These are phyloP conservation scores for Paecilomyces niveus DNA, from an alignment of 2,329 filamentous ascomycete genomes.

Conservation along the genomic window DNA sequence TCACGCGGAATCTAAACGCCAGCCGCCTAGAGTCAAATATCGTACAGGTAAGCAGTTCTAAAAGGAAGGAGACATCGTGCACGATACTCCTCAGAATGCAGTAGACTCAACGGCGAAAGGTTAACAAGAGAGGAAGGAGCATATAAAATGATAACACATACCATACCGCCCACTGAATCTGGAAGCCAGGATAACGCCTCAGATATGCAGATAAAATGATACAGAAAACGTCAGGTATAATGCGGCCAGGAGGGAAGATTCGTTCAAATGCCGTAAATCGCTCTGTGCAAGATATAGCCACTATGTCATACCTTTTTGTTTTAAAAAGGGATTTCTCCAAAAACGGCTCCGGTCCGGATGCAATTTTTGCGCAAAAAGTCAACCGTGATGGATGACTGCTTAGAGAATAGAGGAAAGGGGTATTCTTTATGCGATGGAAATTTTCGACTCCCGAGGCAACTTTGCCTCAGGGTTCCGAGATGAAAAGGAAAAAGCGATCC, in stretches of 20 bases:
- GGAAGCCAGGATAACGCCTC: neutral
- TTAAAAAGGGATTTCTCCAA: neutral
- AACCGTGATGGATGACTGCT: conserved; percentile 15
- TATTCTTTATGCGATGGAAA: neutral
- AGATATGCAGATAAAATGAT: conserved; percentile 2
- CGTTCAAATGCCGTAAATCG: conserved; percentile 15
- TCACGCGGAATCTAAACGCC: conserved; percentile 10
- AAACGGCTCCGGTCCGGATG: neutral
- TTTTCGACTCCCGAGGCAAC: neutral
- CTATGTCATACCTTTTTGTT: neutral
- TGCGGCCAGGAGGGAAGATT: neutral
- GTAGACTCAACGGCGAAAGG: conserved; percentile 4
- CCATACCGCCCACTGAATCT: neutral
- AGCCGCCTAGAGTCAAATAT: conserved; percentile 12
- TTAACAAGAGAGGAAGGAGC: conserved; percentile 4
- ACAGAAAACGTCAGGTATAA: conserved; percentile 1
- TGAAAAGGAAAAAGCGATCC: neutral
- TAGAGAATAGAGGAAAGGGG: conserved; percentile 18
- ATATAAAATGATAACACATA: conserved; percentile 7
- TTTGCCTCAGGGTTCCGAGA: neutral
- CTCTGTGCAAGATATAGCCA: conserved; percentile 2
- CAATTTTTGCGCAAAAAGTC: neutral
- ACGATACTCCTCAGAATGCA: conserved; percentile 6
- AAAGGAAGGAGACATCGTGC: conserved; percentile 8
- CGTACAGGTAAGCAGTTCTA: conserved; percentile 18